Evolutionary conservation across 1,284 basidiomycete species (phyloP), one percentile per base, ranked within the genome.

Genomic region (Trametes polyzona): DNA sequence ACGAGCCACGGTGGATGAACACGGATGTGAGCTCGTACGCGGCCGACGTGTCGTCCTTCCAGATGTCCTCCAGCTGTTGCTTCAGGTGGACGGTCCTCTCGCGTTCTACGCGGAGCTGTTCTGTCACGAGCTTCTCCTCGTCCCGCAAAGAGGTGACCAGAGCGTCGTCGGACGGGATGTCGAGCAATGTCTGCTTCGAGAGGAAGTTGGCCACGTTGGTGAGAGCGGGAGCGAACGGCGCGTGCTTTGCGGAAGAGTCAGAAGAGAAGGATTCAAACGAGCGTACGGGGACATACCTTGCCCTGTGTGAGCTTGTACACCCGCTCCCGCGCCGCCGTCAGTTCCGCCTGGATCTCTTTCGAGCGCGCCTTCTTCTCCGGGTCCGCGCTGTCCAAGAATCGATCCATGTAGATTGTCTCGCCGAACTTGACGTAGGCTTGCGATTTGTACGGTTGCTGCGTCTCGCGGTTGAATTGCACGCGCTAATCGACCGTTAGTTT

Each of bases 391-490:
- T 93, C 89, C 65, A 97, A 77, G 78, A 96, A 99, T 4, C 97
- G 88, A 71, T 98, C 96, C 83, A 99, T 87, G 67, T 84, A 89
- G 7, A 99, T 79, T 11, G 85, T 90, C 71, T 96, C 92, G 5
- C 81, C 87, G 69, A 97, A 96, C 65, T 90, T 91, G 63, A 99
- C 87, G 69, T 96, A 96, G 1, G 94, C 95, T 70, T 99, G 96
- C 10, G 92, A 95, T 74, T 99, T 99, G 78, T 92, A 96, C 16
- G 95, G 88, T 61, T 95, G 88, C 55, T 92, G 79, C 0, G 88
- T 92, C 63, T 90, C 88, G 14, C 94, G 84, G 71, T 99, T 96
- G 76, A 96, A 99, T 84, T 98, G 96, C 1, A 96, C 97, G 58
- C 96, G 83, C 92, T 98, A 65, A 14, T 32, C 8, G 36, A 7